Evolutionary conservation across 371 early-diverging fungal genomes (phyloP).

Genomic region (Saksenaea vasiformis): DNA sequence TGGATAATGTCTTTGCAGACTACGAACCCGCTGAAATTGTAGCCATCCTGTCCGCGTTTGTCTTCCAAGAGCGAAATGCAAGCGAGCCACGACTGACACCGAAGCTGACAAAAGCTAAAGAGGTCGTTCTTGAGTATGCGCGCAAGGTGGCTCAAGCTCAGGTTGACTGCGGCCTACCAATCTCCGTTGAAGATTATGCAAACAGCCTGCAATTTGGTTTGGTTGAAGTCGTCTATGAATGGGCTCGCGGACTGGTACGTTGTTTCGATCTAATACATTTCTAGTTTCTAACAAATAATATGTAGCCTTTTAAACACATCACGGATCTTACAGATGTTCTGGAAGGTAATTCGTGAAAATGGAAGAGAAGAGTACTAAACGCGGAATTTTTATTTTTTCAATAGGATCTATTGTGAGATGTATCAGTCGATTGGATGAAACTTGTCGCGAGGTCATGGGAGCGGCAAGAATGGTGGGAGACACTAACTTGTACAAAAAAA

Average conservation of each 20-base stretch:
- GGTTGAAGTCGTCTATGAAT: constrained; percentile 97
- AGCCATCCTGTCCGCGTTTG: constrained; percentile 94
- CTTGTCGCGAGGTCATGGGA: constrained; percentile 92
- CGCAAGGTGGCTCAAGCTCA: constrained; percentile 75
- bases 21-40: constrained; percentile 93
- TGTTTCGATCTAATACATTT: not conserved
- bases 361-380: not conserved
- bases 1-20: constrained; percentile 93
- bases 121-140: constrained; percentile 65
- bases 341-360: constrained; percentile 67
- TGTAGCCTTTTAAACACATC: constrained; percentile 89
- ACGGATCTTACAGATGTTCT: constrained; percentile 93
- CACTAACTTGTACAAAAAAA: constrained; percentile 88
- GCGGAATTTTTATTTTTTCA: constrained; percentile 20
- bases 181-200: constrained; percentile 53
- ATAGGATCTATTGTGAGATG: constrained; percentile 92
- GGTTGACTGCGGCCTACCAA: constrained; percentile 68
- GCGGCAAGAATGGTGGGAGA: constrained; percentile 97
- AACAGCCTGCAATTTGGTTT: constrained; percentile 79
- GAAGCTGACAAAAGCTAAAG: constrained; percentile 60
- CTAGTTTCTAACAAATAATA: not conserved
- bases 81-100: constrained; percentile 67
- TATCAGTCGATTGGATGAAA: constrained; percentile 97
- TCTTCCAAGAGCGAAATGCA: constrained; percentile 91
- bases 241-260: constrained; percentile 90